Evolutionary conservation across 2,329 filamentous ascomycete species (phyloP).

Genomic region (Botryotinia narcissicola): DNA sequence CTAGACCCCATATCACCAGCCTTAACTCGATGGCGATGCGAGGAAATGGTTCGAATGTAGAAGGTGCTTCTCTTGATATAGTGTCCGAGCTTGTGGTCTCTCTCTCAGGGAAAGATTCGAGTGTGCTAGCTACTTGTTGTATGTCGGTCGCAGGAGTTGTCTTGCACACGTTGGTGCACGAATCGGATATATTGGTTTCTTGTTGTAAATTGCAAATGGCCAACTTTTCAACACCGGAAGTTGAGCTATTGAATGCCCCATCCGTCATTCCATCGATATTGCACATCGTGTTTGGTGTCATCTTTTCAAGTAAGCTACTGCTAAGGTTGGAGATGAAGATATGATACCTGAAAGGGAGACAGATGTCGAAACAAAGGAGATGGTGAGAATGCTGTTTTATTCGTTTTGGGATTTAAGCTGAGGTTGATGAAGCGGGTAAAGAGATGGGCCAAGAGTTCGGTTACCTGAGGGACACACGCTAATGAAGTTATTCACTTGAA

Average conservation of each 20-base stretch:
- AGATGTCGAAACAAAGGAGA: background rate
- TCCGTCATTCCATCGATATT: background rate
- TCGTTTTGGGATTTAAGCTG: background rate
- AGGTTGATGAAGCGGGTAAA: background rate
- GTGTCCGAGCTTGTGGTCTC: background rate
- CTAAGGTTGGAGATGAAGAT: background rate
- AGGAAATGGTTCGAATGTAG: background rate
- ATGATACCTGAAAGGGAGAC: background rate
- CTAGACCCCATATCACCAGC: background rate
- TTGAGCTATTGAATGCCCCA: background rate
- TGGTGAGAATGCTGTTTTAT: background rate
- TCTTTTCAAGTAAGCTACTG: background rate
- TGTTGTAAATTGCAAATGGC: background rate
- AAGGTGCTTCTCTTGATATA: background rate
- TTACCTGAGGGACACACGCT: background rate
- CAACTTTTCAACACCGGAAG: background rate
- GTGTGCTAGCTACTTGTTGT: background rate
- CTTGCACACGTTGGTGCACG: background rate
- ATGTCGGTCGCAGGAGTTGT: background rate
- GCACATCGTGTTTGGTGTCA: background rate
- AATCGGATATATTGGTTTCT: background rate
- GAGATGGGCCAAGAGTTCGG: background rate
- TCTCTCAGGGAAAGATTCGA: background rate
- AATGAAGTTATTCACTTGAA: background rate
- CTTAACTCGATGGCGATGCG: background rate